A percentile compares a stretch with the other conserved stretches of the same genome.
phyloP scores from a whole-genome alignment of 2,329 filamentous ascomycete genomes.

The Moelleriella libera region DNA sequence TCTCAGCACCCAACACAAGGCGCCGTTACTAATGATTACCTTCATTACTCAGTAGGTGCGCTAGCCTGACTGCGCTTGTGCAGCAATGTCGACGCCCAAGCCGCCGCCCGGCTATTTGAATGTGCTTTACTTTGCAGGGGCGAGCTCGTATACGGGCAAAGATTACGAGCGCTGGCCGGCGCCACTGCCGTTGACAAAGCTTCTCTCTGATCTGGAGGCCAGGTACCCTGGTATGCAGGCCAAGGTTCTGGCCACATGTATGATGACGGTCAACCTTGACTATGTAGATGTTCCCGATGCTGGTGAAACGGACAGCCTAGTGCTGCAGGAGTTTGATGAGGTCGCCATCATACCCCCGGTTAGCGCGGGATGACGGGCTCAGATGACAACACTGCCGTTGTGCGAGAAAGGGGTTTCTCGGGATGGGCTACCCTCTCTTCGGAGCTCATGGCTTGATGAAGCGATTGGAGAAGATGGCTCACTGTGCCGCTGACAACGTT shows the following conservation, averaged over 20 bases:
- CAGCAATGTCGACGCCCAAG: slow-evolving; percentile 24
- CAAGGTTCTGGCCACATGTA: slow-evolving; percentile 56
- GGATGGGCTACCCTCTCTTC: too few relatives aligned
- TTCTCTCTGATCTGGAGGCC: slow-evolving; percentile 56
- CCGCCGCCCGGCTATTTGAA: slow-evolving; percentile 55
- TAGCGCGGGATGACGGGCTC: slow-evolving; percentile 53
- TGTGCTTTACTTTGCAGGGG: slow-evolving; percentile 70
- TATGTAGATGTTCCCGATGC: slow-evolving; percentile 57
- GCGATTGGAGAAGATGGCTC: neutral
- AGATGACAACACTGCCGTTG: too few relatives aligned
- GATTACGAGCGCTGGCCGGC: slow-evolving; percentile 51
- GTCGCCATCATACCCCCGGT: slow-evolving; percentile 81
- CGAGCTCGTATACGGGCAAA: slow-evolving; percentile 56
- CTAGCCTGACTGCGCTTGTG: neutral
- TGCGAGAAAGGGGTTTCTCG: too few relatives aligned
- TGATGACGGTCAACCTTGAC: slow-evolving; percentile 67
- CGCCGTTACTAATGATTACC: neutral
- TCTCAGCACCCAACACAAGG: neutral
- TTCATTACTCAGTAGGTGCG: neutral
- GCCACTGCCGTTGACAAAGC: slow-evolving; percentile 44
- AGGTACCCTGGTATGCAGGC: slow-evolving; percentile 55
- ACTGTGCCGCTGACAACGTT: neutral
- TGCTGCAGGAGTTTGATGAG: slow-evolving; percentile 63
- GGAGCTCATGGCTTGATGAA: too few relatives aligned
- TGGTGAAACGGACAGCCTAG: slow-evolving; percentile 21